Evolutionary conservation across 164 flowering plant genomes (phyloP), one percentile per base, ranked within the genome.

Genomic region (Kalanchoe fedtschenkoi): DNA sequence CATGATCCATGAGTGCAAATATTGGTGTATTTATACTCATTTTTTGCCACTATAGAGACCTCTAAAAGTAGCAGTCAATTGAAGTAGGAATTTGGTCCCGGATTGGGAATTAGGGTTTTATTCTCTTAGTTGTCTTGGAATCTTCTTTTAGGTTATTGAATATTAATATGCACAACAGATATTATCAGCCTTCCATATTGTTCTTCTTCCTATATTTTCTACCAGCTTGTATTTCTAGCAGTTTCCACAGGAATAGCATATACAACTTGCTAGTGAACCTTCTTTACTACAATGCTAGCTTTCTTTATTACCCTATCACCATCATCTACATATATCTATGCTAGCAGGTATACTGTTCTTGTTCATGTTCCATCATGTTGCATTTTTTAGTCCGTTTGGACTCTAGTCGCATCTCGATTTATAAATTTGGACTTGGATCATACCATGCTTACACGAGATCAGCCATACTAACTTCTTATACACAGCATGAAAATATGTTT

Each of bases 61-160:
- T n/a, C n/a, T n/a, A n/a, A n/a, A n/a, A n/a, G n/a, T n/a, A n/a
- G n/a, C n/a, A n/a, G n/a, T n/a, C n/a, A n/a, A n/a, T n/a, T n/a
- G n/a, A n/a, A n/a, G n/a, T 44, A n/a, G 51, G 24, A 44, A 44
- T 44, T 44, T 19, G 51, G 51, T 44, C 51, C 51, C 51, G 6
- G 21, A 42, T 4, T 16, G 46, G 46, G 46, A 42, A n/a, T 42
- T 10, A 3, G 2, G 46, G 46, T 42, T 42, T 3, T 44, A 8
- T 44, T 44, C 15, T 13, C 43, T 26, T 44, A 44, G 24, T 44
- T 44, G 51, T 44, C 9, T 44, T n/a, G 24, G 51, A 44, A 44
- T 44, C 22, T 44, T 16, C 19, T 42, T 42, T 16, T 42, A 14
- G 46, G 46, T 13, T 42, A 1, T 42, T 42, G 17, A 15, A 15